phyloP scores from a whole-genome alignment of 345 rosid species.

The Angophora floribunda region DNA sequence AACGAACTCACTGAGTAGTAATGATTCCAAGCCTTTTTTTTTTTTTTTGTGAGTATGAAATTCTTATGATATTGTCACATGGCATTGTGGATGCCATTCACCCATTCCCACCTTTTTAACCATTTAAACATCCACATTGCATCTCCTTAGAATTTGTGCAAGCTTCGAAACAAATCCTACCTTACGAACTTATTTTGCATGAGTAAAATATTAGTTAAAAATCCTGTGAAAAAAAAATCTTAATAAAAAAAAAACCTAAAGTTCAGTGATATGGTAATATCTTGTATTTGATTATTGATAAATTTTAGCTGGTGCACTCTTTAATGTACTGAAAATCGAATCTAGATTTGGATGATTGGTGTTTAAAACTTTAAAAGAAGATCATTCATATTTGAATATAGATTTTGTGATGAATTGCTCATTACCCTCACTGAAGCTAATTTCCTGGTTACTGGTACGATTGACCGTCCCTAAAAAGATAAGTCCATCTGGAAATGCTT shows the following conservation, averaged over 20 bases:
- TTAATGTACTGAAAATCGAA: neutral
- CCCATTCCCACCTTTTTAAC: neutral
- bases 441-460: neutral
- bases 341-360: neutral
- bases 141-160: neutral
- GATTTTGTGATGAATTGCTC: neutral
- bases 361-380: neutral
- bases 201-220: neutral
- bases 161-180: neutral
- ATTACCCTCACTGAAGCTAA: neutral
- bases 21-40: too few relatives aligned
- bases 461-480: neutral
- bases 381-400: neutral
- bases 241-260: neutral
- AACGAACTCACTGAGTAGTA: neutral
- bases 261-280: neutral
- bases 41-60: too few relatives aligned
- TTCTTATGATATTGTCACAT: neutral
- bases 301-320: neutral
- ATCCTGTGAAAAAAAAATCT: neutral
- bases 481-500: neutral
- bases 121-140: neutral
- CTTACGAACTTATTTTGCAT: neutral
- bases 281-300: neutral
- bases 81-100: neutral